phyloP scores from a whole-genome alignment of 2,329 filamentous ascomycete genomes.

The Hypoxylon sp. region DNA sequence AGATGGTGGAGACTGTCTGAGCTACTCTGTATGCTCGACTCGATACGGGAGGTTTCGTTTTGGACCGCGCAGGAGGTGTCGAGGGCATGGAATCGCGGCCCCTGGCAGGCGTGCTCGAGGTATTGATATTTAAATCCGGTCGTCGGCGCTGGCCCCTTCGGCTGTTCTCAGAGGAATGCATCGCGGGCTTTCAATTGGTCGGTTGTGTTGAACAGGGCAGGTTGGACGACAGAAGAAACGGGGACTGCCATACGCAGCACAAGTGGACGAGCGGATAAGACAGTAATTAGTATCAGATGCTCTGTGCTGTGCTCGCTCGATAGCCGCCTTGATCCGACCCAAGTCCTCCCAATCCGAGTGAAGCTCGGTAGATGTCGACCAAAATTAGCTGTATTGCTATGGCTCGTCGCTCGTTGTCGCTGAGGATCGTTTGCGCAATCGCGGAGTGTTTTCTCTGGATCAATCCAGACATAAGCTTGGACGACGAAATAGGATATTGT shows the following conservation, averaged over 20 bases:
- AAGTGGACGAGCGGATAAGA: constrained; percentile 11
- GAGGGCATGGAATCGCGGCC: constrained; percentile 46
- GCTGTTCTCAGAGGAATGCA: constrained; percentile 48
- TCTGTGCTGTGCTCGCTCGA: constrained; percentile 12
- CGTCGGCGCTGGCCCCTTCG: constrained; percentile 49
- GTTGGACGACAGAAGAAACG: constrained; percentile 39
- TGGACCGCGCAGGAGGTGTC: constrained; percentile 48
- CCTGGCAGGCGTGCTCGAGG: constrained; percentile 41
- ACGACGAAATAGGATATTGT: constrained; percentile 5
- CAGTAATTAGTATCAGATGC: constrained; percentile 12
- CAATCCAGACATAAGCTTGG: background rate
- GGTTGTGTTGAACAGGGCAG: constrained; percentile 36
- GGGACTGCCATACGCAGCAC: constrained; percentile 45
- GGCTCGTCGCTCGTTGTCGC: constrained; percentile 1
- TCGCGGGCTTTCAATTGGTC: constrained; percentile 35
- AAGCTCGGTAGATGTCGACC: constrained; percentile 5
- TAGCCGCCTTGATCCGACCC: background rate
- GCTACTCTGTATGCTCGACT: constrained; percentile 51
- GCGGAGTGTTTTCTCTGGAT: background rate
- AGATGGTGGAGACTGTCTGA: constrained; percentile 39
- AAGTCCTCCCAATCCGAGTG: constrained; percentile 4
- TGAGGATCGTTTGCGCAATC: background rate
- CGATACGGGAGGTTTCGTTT: constrained; percentile 52
- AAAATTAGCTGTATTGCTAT: background rate
- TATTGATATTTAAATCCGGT: constrained; percentile 55